Base-by-base conservation (phyloP, 495 filamentous ascomycete genomes). In the Aspergillus asperescens region DNA sequence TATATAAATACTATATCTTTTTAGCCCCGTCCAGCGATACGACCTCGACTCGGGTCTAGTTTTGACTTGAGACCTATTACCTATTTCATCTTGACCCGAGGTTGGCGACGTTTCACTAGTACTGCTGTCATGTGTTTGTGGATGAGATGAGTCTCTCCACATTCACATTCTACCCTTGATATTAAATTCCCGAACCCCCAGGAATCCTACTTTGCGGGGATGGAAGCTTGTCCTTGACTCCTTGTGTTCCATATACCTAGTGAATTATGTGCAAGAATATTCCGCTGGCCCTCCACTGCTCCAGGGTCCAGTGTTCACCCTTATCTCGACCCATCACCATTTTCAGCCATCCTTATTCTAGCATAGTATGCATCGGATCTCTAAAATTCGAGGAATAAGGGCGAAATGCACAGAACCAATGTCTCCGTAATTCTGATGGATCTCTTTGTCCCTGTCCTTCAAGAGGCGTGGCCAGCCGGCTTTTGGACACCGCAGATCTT, bases 401-500 rank as follows among this genome's bases (percentile, higher is more conserved):
- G 37, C 13, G 15, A 18, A 39, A 20, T 39, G 37, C 6, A 20
- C 16, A 20, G 18, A 39, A 39, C 25, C 25, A 28, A 4, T 28
- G 25, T 28, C 25, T 28, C 25, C 25, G 16, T 15, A n/a, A 23
- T 9, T 47, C 32, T 16, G 44, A 47, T 34, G 19, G 44, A 47
- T 47, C 44, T 28, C 13, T 37, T 37, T 37, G 4, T 37, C 19
- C n/a, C 27, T 13, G 23, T 18, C 1, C 45, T n/a, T 28, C 2
- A 34, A 25, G 8, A 23, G 32, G 22, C 46, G 27, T 38, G 28
- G 43, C 44, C 44, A 19, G 44, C 27, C 23, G 44, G 22, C 44
- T 24, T 49, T 39, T 38, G 32, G 46, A 24, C 31, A 37, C 31
- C 29, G 46, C 34, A 39, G 46, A 49, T 49, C 46, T 22, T 49